Evolutionary conservation across 2,329 filamentous ascomycete species (phyloP).

Genomic region (Microsporum audouinii): DNA sequence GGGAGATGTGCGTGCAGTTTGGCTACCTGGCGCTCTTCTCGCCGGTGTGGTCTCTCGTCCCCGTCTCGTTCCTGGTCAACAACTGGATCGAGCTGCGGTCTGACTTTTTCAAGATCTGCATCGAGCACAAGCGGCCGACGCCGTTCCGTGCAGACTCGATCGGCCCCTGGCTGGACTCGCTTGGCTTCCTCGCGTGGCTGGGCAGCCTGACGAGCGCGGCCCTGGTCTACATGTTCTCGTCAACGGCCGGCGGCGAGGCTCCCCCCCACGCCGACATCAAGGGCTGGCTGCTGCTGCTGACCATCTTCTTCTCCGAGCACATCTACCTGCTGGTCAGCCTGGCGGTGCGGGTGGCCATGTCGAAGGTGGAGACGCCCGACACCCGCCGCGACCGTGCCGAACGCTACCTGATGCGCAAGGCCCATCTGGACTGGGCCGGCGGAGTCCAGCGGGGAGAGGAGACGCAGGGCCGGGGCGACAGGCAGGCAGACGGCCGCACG

Average conservation of each 20-base stretch:
- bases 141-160: slow-evolving; percentile 89
- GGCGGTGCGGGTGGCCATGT: slow-evolving; percentile 59
- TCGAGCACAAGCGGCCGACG: slow-evolving; percentile 77
- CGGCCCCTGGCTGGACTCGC: slow-evolving; percentile 75
- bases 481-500: slow-evolving; percentile 12
- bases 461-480: slow-evolving; percentile 18
- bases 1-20: slow-evolving; percentile 86
- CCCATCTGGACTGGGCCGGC: slow-evolving; percentile 49
- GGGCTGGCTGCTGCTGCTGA: slow-evolving; percentile 68
- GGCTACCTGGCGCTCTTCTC: slow-evolving; percentile 87
- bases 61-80: slow-evolving; percentile 79
- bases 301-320: slow-evolving; percentile 79
- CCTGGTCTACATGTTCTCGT: slow-evolving; percentile 79
- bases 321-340: slow-evolving; percentile 70
- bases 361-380: slow-evolving; percentile 71
- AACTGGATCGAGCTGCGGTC: slow-evolving; percentile 93
- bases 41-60: slow-evolving; percentile 87
- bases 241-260: slow-evolving; percentile 40
- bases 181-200: slow-evolving; percentile 87
- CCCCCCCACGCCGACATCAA: slow-evolving; percentile 18
- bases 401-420: slow-evolving; percentile 67
- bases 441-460: not conserved
- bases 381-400: slow-evolving; percentile 69
- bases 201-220: slow-evolving; percentile 80
- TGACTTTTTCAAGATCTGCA: slow-evolving; percentile 87